Percentiles rank a stretch among this genome's conserved stretches.
phyloP scores from a whole-genome alignment of 495 filamentous ascomycete species.

The Parathielavia hyrcaniae region DNA sequence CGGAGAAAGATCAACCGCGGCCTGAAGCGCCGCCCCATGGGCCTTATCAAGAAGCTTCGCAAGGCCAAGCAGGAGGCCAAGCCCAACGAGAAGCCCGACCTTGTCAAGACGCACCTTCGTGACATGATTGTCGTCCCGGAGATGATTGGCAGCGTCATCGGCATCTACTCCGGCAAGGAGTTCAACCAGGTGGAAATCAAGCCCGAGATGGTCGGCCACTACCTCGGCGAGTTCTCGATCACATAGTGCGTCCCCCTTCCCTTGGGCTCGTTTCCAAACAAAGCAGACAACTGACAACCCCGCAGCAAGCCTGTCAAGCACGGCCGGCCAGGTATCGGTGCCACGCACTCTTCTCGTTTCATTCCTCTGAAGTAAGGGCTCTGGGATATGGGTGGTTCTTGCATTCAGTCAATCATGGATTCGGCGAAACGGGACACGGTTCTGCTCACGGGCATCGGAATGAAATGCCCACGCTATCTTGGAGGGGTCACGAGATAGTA shows the following conservation, averaged over 20 bases:
- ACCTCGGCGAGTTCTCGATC: conserved; percentile 98
- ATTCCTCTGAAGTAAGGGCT: conserved; percentile 93
- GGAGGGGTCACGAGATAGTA: conserved; percentile 31
- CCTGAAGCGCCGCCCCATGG: conserved; percentile 99
- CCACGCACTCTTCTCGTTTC: conserved; percentile 99
- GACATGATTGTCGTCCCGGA: conserved; percentile 99
- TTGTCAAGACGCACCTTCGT: conserved; percentile 98
- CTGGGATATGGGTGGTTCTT: conserved; percentile 35
- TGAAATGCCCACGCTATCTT: conserved; percentile 32
- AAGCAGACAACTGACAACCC: conserved; percentile 35
- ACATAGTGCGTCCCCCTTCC: conserved; percentile 71
- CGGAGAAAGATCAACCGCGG: conserved; percentile 98
- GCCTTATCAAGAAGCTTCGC: conserved; percentile 99
- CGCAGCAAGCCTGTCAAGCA: conserved; percentile 98
- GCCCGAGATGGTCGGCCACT: conserved; percentile 99
- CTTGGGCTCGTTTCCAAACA: neutral
- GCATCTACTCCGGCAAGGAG: conserved; percentile 99
- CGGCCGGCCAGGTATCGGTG: conserved; percentile 99
- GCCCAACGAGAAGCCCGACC: conserved; percentile 98
- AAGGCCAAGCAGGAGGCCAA: conserved; percentile 99
- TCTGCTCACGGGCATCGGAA: conserved; percentile 33
- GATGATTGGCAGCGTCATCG: conserved; percentile 97
- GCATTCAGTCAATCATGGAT: conserved; percentile 40
- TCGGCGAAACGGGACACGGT: conserved; percentile 38
- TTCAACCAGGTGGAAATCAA: conserved; percentile 99